Conservation (phyloP, 148 eudicot genomes). For the Camellia granthamiana region DNA sequence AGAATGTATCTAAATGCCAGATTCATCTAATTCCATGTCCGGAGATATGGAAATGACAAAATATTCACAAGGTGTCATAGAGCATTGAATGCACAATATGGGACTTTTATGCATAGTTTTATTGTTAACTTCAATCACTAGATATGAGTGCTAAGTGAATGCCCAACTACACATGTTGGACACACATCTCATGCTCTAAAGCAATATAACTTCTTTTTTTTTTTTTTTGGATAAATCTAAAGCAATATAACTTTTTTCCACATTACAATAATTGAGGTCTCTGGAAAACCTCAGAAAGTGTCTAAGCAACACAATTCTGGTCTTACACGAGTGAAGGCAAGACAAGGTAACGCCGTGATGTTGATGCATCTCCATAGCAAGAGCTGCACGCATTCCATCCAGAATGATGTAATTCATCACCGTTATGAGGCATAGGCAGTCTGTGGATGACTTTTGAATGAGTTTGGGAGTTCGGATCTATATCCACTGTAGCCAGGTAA, state of each 20-base stretch:
- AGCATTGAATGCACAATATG: too few relatives aligned
- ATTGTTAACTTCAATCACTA: too few relatives aligned
- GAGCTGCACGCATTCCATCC: conserved; percentile 99
- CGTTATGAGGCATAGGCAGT: conserved; percentile 69
- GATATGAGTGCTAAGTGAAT: neutral
- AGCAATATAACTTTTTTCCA: too few relatives aligned
- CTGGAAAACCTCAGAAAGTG: neutral
- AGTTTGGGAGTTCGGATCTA: conserved; percentile 77
- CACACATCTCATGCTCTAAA: too few relatives aligned
- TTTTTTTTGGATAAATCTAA: too few relatives aligned
- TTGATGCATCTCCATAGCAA: conserved; percentile 81
- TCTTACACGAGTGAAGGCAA: conserved; percentile 82
- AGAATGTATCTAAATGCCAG: too few relatives aligned
- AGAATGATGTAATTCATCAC: conserved; percentile 91
- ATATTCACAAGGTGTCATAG: too few relatives aligned
- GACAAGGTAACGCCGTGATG: conserved; percentile 76
- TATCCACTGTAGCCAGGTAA: conserved; percentile 81
- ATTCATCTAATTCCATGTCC: too few relatives aligned
- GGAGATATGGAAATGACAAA: too few relatives aligned
- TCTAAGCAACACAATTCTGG: neutral
- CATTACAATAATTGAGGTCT: too few relatives aligned
- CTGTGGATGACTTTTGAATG: conserved; percentile 87
- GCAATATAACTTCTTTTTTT: too few relatives aligned
- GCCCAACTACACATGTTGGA: neutral
- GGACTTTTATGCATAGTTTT: too few relatives aligned